These are phyloP conservation scores for Ascobolus immersus DNA, from an alignment of 495 filamentous ascomycete species.

Conservation along the genomic window DNA sequence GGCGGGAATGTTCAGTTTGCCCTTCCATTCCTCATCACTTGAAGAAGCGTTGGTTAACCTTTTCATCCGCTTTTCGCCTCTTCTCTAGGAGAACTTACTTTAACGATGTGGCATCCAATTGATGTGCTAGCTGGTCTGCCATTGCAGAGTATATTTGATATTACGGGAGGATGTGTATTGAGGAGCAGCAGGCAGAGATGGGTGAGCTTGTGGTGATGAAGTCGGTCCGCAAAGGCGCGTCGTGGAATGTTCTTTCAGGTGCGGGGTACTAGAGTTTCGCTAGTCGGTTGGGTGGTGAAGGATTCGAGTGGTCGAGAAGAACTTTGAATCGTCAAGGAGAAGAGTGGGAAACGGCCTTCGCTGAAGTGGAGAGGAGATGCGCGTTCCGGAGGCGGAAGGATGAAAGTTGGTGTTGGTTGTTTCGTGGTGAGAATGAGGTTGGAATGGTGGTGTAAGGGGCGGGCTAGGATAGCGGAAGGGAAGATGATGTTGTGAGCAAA, in stretches of 20 bases:
- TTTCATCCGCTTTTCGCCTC: slow-evolving; percentile 1
- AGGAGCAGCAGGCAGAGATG: slow-evolving; percentile 1
- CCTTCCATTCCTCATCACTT: slow-evolving; percentile 48
- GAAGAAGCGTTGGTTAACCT: slow-evolving; percentile 10
- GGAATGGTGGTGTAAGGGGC: slow-evolving; percentile 1
- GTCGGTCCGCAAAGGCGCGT: too few relatives aligned
- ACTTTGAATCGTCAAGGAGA: slow-evolving; percentile 6
- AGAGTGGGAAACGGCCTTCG: too few relatives aligned
- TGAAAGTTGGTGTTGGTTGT: too few relatives aligned
- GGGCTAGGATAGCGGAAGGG: slow-evolving; percentile 3
- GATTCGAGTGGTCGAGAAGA: slow-evolving; percentile 11
- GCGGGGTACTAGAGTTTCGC: too few relatives aligned
- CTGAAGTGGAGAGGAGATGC: too few relatives aligned
- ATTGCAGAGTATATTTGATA: slow-evolving; percentile 30
- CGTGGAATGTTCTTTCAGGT: too few relatives aligned
- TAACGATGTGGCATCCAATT: slow-evolving; percentile 45
- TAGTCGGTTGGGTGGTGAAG: slow-evolving; percentile 6
- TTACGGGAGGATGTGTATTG: slow-evolving; percentile 1
- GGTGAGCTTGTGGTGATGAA: too few relatives aligned
- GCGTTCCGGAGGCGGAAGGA: too few relatives aligned
- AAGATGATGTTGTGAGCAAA: slow-evolving; percentile 1
- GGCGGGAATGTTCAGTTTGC: slow-evolving; percentile 45
- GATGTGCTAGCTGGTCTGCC: slow-evolving; percentile 41
- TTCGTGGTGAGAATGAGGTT: not conserved
- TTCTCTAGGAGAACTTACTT: slow-evolving; percentile 25